phyloP scores from a whole-genome alignment of 768 basidiomycete species.

The Calocybe cyanea region DNA sequence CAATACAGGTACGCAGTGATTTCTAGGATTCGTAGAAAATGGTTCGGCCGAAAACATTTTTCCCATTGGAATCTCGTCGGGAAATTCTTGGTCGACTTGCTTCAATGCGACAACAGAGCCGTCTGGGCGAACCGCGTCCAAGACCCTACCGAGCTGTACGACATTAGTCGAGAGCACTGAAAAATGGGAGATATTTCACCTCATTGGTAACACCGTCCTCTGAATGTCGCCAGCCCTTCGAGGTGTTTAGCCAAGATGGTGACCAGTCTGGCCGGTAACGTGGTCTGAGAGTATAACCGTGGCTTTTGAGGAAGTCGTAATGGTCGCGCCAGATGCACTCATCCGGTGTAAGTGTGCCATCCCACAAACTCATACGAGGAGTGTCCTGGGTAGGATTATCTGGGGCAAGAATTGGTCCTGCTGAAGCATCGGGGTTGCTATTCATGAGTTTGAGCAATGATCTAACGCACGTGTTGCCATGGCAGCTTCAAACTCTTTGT shows the following conservation, averaged over 20 bases:
- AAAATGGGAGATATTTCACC: background rate
- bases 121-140: constrained; percentile 30
- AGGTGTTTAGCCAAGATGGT: constrained; percentile 6
- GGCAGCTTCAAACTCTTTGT: too few relatives aligned
- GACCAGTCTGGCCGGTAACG: constrained; percentile 8
- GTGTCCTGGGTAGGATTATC: too few relatives aligned
- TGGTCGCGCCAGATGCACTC: constrained; percentile 10
- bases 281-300: constrained; percentile 6
- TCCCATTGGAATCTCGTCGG: constrained; percentile 26
- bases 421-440: too few relatives aligned
- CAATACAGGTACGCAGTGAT: constrained; percentile 29
- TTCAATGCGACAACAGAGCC: constrained; percentile 25
- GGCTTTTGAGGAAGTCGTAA: constrained; percentile 3
- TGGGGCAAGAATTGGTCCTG: too few relatives aligned
- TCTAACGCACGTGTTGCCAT: too few relatives aligned
- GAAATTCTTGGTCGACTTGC: constrained; percentile 9
- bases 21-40: constrained; percentile 19
- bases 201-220: constrained; percentile 6
- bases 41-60: constrained; percentile 16
- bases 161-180: too few relatives aligned
- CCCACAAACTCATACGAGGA: background rate
- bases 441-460: too few relatives aligned
- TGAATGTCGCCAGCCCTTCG: constrained; percentile 2
- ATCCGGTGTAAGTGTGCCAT: background rate
- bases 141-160: too few relatives aligned